phyloP scores from a whole-genome alignment of 2,329 filamentous ascomycete genomes.

The Fusarium oxysporum region DNA sequence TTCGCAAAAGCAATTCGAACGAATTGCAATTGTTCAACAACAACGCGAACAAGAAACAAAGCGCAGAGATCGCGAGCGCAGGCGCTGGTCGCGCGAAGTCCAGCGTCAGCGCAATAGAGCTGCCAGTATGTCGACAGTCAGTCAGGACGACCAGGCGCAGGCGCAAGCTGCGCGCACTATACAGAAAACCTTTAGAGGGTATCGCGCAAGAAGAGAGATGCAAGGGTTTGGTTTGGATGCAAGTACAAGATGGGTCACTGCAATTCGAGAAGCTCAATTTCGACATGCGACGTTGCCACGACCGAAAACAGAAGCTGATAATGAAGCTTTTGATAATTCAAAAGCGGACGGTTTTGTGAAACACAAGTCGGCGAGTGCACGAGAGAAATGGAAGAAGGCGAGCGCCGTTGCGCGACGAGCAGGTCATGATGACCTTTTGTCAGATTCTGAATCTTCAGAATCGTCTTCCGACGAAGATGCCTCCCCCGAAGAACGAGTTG shows the following conservation, averaged over 20 bases:
- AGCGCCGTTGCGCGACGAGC: conserved; percentile 78
- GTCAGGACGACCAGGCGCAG: conserved; percentile 47
- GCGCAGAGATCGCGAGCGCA: conserved; percentile 54
- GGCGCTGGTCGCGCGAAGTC: conserved; percentile 51
- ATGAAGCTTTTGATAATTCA: conserved; percentile 4
- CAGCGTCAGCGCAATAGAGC: conserved; percentile 39
- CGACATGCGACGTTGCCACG: conserved; percentile 61
- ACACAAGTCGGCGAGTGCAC: conserved; percentile 56
- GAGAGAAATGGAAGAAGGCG: conserved; percentile 80
- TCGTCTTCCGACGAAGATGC: conserved; percentile 46
- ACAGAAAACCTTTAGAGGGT: conserved; percentile 81
- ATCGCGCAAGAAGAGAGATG: conserved; percentile 77
- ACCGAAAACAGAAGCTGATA: conserved; percentile 44
- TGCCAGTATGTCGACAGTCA: conserved; percentile 18
- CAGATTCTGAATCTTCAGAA: conserved; percentile 52
- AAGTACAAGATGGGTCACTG: conserved; percentile 77
- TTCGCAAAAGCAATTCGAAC: conserved; percentile 58
- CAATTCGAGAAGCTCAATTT: conserved; percentile 68
- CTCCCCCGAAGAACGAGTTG: conserved; percentile 53
- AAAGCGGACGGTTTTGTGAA: conserved; percentile 15
- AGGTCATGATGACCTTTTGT: conserved; percentile 72
- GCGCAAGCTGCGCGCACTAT: conserved; percentile 67
- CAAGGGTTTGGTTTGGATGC: conserved; percentile 75
- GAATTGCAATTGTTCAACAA: conserved; percentile 62
- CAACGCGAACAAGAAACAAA: conserved; percentile 58